Conservation (phyloP, 805 yeast species). For the Alloascoidea hylecoeti region DNA sequence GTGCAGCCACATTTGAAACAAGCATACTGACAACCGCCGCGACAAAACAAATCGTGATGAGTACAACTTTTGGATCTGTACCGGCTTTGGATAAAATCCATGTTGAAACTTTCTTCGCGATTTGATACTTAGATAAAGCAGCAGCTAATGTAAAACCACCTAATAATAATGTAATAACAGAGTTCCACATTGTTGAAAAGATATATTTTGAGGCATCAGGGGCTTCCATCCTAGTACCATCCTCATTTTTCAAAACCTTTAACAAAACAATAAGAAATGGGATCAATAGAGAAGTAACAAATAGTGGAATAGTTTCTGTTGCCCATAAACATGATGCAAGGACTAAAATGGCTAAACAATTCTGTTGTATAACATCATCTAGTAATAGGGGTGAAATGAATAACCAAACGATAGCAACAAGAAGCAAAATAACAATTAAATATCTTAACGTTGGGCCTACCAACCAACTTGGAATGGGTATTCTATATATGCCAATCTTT, state of each 20-base stretch:
- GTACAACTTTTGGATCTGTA: conserved; percentile 64
- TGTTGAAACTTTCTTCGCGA: conserved; percentile 79
- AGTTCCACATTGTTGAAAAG: conserved; percentile 86
- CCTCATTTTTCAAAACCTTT: conserved; percentile 49
- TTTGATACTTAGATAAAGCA: conserved; percentile 79
- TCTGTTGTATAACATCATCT: conserved; percentile 41
- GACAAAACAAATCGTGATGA: conserved; percentile 73
- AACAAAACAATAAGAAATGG: conserved; percentile 72
- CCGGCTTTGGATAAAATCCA: conserved; percentile 74
- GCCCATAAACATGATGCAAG: conserved; percentile 90
- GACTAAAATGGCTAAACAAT: conserved; percentile 74
- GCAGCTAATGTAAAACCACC: conserved; percentile 97
- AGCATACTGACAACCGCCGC: conserved; percentile 85
- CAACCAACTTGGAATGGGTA: conserved; percentile 21
- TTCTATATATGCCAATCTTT: conserved; percentile 5
- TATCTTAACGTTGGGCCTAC: conserved; percentile 25
- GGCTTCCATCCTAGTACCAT: conserved; percentile 38
- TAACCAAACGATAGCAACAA: conserved; percentile 26
- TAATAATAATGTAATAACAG: conserved; percentile 74
- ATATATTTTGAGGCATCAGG: conserved; percentile 66
- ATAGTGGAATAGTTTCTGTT: conserved; percentile 84
- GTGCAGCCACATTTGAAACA: conserved; percentile 96
- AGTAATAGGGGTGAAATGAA: conserved; percentile 35
- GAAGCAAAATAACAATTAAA: conserved; percentile 27
- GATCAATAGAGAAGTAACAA: conserved; percentile 73